phyloP scores from a whole-genome alignment of 208 protist species.

The Trypanosoma theileri region DNA sequence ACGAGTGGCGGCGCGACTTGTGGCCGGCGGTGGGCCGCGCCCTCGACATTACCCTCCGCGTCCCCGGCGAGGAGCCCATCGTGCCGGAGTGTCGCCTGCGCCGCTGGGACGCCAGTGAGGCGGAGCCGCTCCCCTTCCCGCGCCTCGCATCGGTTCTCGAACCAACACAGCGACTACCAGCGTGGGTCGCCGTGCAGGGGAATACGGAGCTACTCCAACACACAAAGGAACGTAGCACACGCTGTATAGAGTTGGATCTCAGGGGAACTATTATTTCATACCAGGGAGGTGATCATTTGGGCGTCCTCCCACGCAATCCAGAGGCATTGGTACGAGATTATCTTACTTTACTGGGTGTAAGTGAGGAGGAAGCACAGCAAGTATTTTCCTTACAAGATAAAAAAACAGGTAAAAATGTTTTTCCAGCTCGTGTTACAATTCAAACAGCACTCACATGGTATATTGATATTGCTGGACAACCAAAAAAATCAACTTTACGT shows the following conservation, averaged over 20 bases:
- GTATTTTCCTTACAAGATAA: conserved; percentile 86
- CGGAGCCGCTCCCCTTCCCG: conserved; percentile 78
- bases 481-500: conserved; percentile 90
- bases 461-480: conserved; percentile 77
- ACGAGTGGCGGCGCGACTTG: conserved; percentile 80
- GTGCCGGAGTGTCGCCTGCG: conserved; percentile 84
- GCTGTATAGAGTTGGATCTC: conserved; percentile 87
- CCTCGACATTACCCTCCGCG: conserved; percentile 75
- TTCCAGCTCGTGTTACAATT: conserved; percentile 74
- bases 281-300: conserved; percentile 95
- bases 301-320: conserved; percentile 91
- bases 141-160: conserved; percentile 87
- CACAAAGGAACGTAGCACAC: conserved; percentile 61
- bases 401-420: conserved; percentile 86
- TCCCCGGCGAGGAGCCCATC: conserved; percentile 64
- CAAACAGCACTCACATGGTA: conserved; percentile 91
- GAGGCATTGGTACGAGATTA: conserved; percentile 82
- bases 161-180: conserved; percentile 82
- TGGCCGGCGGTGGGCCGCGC: conserved; percentile 79
- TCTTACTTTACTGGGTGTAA: conserved; percentile 52
- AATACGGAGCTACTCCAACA: conserved; percentile 81
- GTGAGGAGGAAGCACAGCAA: conserved; percentile 55
- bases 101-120: conserved; percentile 69
- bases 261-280: conserved; percentile 85
- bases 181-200: conserved; percentile 65